Evolutionary conservation across 495 filamentous ascomycete species (phyloP).

Genomic region (Letharia lupina): DNA sequence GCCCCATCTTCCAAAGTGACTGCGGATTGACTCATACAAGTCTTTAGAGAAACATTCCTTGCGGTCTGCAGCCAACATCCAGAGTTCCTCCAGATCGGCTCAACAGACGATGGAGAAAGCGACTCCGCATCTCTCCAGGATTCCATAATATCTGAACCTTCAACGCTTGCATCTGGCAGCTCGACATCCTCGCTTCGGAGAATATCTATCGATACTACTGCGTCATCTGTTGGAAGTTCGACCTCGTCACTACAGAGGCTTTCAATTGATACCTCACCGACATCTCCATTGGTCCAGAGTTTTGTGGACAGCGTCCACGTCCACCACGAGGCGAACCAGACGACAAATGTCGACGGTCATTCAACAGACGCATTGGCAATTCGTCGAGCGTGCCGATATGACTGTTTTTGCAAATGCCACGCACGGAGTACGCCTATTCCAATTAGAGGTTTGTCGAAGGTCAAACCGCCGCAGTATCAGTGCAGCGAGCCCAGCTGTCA

Average conservation of each 20-base stretch:
- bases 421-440: not conserved
- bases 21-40: not conserved
- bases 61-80: constrained; percentile 11
- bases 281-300: constrained; percentile 1
- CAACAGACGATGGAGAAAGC: constrained; percentile 9
- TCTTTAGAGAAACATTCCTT: constrained; percentile 15
- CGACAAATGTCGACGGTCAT: not conserved
- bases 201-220: constrained; percentile 12
- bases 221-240: constrained; percentile 14
- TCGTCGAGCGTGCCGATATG: constrained; percentile 14
- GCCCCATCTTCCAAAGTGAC: not conserved
- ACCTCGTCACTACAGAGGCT: constrained; percentile 5
- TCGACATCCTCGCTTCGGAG: constrained; percentile 11
- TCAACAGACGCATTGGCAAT: not conserved
- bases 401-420: constrained; percentile 18
- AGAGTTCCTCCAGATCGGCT: constrained; percentile 12
- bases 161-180: not conserved
- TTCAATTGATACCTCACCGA: not conserved
- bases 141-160: constrained; percentile 9
- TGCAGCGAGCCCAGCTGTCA: constrained; percentile 9
- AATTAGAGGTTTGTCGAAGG: not conserved
- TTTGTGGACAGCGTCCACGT: constrained; percentile 1
- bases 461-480: not conserved
- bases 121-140: constrained; percentile 1
- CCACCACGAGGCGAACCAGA: not conserved